A percentile compares a stretch with the other conserved stretches of the same genome.
Conservation (phyloP, 306 rosid species). For the Gastrolobium bilobum region DNA sequence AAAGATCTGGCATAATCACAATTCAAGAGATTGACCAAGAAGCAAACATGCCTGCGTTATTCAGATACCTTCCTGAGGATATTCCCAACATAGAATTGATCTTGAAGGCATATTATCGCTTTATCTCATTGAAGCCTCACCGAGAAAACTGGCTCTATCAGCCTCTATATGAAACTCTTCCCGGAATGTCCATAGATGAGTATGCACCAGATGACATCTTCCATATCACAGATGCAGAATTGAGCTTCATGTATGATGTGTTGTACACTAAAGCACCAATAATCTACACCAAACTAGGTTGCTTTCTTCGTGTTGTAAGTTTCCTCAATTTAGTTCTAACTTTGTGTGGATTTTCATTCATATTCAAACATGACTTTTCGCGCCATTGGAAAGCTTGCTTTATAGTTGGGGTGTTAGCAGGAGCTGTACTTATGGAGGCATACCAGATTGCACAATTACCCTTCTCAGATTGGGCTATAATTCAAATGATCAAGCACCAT, state of each 20-base stretch:
- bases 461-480: slow-evolving; percentile 72
- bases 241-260: slow-evolving; percentile 79
- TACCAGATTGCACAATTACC: slow-evolving; percentile 66
- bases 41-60: slow-evolving; percentile 57
- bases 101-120: slow-evolving; percentile 70
- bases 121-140: slow-evolving; percentile 66
- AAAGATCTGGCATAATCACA: slow-evolving; percentile 56
- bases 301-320: slow-evolving; percentile 59
- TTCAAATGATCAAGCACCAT: slow-evolving; percentile 59
- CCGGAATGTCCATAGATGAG: slow-evolving; percentile 50
- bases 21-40: slow-evolving; percentile 56
- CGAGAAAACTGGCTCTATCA: slow-evolving; percentile 65
- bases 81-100: slow-evolving; percentile 62
- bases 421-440: slow-evolving; percentile 65
- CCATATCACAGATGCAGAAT: slow-evolving; percentile 64
- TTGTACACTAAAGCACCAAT: slow-evolving; percentile 72
- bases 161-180: slow-evolving; percentile 64
- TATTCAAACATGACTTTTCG: slow-evolving; percentile 42
- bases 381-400: slow-evolving; percentile 48
- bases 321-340: slow-evolving; percentile 53
- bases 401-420: slow-evolving; percentile 54
- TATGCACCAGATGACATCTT: slow-evolving; percentile 57
- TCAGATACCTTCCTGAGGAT: slow-evolving; percentile 52
- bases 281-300: slow-evolving; percentile 64
- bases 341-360: slow-evolving; percentile 48